phyloP scores from a whole-genome alignment of 2,329 filamentous ascomycete genomes.

The Endothia cerciana region DNA sequence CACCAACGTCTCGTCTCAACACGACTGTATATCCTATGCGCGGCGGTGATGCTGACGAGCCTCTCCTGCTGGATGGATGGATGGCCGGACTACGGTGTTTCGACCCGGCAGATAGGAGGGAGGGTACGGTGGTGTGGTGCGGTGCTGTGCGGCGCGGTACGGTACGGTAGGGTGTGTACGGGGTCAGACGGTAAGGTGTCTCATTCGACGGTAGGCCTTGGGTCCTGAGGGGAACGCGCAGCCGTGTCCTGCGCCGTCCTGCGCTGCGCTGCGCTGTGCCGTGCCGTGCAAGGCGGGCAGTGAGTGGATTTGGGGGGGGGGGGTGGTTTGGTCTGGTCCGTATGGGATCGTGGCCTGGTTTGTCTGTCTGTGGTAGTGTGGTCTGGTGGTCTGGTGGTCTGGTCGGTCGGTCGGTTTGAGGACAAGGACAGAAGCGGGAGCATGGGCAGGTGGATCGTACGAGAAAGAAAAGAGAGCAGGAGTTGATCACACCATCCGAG shows the following conservation, averaged over 20 bases:
- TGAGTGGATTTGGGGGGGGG: background rate
- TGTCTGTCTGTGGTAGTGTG: background rate
- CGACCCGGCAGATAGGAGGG: background rate
- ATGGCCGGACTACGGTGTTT: background rate
- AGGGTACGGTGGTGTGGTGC: background rate
- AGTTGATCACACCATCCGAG: conserved; percentile 8
- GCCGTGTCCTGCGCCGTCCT: background rate
- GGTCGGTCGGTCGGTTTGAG: background rate
- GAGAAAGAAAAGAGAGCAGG: conserved; percentile 16
- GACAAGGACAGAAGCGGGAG: background rate
- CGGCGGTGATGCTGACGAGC: background rate
- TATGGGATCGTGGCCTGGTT: conserved; percentile 1
- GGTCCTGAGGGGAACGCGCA: background rate
- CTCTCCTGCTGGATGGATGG: background rate
- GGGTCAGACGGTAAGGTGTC: conserved; percentile 1
- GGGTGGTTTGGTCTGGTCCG: too few species aligned
- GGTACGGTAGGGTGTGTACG: background rate
- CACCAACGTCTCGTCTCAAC: too few species aligned
- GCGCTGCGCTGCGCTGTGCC: background rate
- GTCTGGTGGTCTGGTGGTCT: too few species aligned
- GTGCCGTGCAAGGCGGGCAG: conserved; percentile 1
- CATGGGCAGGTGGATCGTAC: conserved; percentile 17
- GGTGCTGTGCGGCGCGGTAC: too few species aligned
- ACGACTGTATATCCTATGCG: too few species aligned
- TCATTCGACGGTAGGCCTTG: conserved; percentile 7